Percentiles rank a stretch among this genome's conserved stretches.
These are phyloP conservation scores for Cladosporium cucumerinum DNA, from an alignment of 2,329 filamentous ascomycete genomes.

Conservation along the genomic window DNA sequence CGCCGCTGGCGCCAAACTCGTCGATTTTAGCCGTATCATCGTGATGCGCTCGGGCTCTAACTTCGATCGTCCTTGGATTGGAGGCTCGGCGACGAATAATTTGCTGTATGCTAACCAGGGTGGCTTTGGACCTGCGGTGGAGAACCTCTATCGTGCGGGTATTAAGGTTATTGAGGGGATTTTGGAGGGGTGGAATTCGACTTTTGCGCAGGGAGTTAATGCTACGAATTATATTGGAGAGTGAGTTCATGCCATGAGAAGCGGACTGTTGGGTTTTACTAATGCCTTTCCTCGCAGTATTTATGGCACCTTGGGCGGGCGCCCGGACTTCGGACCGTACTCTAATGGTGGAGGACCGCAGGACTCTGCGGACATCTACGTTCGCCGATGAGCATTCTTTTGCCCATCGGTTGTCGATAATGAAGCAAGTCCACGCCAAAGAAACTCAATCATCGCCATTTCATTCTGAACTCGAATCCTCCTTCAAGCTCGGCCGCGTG, in stretches of 20 bases:
- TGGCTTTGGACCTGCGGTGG: conserved; percentile 59
- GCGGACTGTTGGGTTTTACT: background rate
- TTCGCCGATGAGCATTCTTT: no score
- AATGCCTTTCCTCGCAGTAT: background rate
- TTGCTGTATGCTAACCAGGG: conserved; percentile 60
- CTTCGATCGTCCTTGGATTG: conserved; percentile 66
- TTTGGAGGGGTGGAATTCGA: conserved; percentile 57
- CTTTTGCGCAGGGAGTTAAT: conserved; percentile 55
- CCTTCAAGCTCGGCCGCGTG: no score
- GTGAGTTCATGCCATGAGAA: background rate
- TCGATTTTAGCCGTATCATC: conserved; percentile 66
- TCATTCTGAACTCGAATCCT: no score
- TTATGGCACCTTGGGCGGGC: background rate
- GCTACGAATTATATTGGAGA: conserved; percentile 58
- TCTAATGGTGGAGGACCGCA: background rate
- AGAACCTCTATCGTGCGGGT: conserved; percentile 66
- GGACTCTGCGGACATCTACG: background rate
- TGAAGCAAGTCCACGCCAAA: no score
- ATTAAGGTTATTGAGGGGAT: conserved; percentile 64
- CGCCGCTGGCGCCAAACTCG: conserved; percentile 52
- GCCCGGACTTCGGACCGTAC: background rate
- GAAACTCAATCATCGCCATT: no score
- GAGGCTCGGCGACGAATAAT: conserved; percentile 55
- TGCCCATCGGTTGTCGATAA: no score
- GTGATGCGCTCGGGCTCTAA: conserved; percentile 67